Conservation (phyloP, 106 monocot genomes). For the Narthecium ossifragum region DNA sequence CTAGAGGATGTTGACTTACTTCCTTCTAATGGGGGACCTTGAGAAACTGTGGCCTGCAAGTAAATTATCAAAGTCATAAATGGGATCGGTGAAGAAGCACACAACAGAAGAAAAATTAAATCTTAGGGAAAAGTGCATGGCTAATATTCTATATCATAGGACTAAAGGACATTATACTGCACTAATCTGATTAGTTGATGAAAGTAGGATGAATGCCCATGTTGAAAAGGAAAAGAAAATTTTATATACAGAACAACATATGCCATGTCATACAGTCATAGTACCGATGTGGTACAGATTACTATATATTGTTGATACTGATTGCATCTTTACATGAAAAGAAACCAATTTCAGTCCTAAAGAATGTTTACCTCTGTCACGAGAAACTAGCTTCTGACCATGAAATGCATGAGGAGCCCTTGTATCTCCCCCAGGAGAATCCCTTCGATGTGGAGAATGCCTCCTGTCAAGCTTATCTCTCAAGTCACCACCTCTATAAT, state of each 20-base stretch:
- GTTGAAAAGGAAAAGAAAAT: no score
- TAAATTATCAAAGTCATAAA: constrained; percentile 1
- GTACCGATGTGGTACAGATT: no score
- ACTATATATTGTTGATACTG: no score
- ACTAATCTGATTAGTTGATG: no score
- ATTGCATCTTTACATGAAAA: background rate
- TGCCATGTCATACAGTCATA: no score
- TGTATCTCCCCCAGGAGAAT: constrained; percentile 68
- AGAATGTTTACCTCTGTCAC: constrained; percentile 49
- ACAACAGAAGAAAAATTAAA: background rate
- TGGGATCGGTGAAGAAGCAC: background rate
- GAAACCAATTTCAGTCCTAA: background rate
- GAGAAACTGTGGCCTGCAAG: constrained; percentile 60
- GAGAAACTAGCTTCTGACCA: constrained; percentile 35
- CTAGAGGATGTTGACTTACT: no score
- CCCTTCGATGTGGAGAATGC: constrained; percentile 60
- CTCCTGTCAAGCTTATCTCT: constrained; percentile 76
- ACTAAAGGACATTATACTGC: no score
- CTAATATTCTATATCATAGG: no score
- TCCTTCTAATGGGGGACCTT: constrained; percentile 50
- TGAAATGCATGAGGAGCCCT: constrained; percentile 45
- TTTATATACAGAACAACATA: no score
- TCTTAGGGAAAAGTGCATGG: no score
- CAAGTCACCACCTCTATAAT: constrained; percentile 32
- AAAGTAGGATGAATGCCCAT: no score